These are phyloP conservation scores for Ogataea kodamae DNA, from an alignment of 805 yeast genomes.

Conservation along the genomic window DNA sequence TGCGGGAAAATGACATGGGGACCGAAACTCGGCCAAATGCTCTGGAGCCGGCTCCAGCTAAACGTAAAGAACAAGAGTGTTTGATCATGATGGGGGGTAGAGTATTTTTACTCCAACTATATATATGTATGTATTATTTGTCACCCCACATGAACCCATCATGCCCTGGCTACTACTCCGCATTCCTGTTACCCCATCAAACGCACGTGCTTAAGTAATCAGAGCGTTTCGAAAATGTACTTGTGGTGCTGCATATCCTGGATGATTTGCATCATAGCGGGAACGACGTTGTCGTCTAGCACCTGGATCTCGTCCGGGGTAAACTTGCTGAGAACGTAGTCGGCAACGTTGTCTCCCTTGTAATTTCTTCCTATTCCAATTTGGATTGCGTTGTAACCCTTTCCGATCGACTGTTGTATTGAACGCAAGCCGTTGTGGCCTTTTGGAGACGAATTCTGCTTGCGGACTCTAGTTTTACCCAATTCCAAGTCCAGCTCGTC, in stretches of 20 bases:
- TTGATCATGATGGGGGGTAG: no score
- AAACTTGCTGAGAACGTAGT: constrained; percentile 62
- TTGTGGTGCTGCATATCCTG: constrained; percentile 33
- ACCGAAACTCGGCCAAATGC: neutral
- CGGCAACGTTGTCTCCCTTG: constrained; percentile 46
- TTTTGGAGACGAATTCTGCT: constrained; percentile 57
- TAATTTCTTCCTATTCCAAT: constrained; percentile 76
- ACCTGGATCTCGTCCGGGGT: constrained; percentile 40
- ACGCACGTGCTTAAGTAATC: constrained; percentile 8
- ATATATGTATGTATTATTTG: constrained; percentile 4
- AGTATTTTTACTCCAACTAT: neutral
- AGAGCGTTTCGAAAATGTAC: constrained; percentile 27
- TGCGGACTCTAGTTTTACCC: constrained; percentile 64
- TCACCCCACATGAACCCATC: constrained; percentile 10
- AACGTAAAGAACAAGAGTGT: no score
- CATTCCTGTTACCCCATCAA: constrained; percentile 3
- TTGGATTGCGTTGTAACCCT: constrained; percentile 59
- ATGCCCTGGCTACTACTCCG: constrained; percentile 10
- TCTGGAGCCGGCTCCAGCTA: constrained; percentile 2
- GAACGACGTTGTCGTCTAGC: constrained; percentile 40
- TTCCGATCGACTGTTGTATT: constrained; percentile 45
- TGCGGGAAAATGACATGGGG: constrained; percentile 6
- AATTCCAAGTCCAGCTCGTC: constrained; percentile 70
- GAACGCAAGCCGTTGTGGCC: constrained; percentile 85
- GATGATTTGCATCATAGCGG: constrained; percentile 37